These are phyloP conservation scores for Vigna hirtella DNA, from an alignment of 306 rosid genomes.

Conservation along the genomic window DNA sequence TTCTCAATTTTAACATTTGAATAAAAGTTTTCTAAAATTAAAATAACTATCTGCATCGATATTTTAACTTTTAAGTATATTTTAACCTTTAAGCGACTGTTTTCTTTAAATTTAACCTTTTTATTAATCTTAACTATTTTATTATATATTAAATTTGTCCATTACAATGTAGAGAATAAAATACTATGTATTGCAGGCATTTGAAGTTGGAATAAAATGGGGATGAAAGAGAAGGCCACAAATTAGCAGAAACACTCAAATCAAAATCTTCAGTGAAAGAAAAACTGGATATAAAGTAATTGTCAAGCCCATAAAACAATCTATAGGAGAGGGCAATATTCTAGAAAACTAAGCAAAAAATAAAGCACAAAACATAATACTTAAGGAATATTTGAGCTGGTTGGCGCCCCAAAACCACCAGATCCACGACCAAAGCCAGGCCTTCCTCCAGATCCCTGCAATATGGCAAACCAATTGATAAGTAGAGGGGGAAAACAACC, in stretches of 20 bases:
- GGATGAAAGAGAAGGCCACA: too few relatives aligned
- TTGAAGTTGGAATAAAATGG: too few relatives aligned
- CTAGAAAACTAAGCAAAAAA: conserved; percentile 34
- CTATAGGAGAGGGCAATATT: neutral
- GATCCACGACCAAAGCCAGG: conserved; percentile 82
- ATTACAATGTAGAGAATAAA: too few relatives aligned
- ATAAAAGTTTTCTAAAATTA: too few relatives aligned
- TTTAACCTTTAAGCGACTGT: too few relatives aligned
- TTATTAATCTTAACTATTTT: too few relatives aligned
- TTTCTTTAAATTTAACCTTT: too few relatives aligned
- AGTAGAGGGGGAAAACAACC: neutral
- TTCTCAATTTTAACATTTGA: too few relatives aligned
- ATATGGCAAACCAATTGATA: conserved; percentile 16
- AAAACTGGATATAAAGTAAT: neutral
- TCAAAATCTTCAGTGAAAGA: too few relatives aligned
- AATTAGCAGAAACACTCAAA: conserved; percentile 6
- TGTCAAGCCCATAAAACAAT: conserved; percentile 37
- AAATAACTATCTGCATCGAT: too few relatives aligned
- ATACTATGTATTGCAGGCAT: neutral
- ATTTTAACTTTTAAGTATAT: too few relatives aligned
- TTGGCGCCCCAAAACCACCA: conserved; percentile 60
- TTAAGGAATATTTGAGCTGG: conserved; percentile 62
- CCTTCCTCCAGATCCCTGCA: conserved; percentile 72
- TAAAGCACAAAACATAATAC: neutral
- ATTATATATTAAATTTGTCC: too few relatives aligned